Evolutionary conservation across 1,284 basidiomycete species (phyloP), one percentile per base, ranked within the genome.

Genomic region (Ceratobasidium sp.): DNA sequence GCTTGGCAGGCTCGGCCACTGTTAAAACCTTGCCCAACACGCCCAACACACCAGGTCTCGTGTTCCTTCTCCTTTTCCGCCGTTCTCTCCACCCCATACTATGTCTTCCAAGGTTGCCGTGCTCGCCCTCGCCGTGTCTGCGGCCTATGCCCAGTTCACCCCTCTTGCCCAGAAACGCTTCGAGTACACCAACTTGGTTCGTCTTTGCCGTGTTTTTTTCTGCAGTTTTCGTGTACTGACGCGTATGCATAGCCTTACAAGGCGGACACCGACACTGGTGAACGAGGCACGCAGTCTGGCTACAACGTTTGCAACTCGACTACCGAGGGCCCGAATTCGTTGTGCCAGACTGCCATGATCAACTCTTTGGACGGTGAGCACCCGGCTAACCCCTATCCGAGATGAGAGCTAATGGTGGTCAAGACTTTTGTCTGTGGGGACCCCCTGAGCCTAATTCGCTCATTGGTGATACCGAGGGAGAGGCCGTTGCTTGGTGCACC

Each of bases 401-500:
- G 50, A 52, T 14, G 50, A 23, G 50, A 41, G 65, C 65, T 68
- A 35, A 68, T 48, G 38, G 8, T 30, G 10, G 52, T 44, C 7
- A 68, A 77, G 79, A 80, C 71, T 80, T 79, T 68, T 81, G 80
- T 59, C 50, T 80, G 46, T 81, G 67, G 54, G 79, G 76, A 14
- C 80, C 80, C 27, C 81, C 80, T 6, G 79, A 79, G 8, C 80
- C 81, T 16, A 81, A 78, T 80, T 33, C 80, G 60, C 78, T 81
- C 1, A 81, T 86, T 48, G 84, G 84, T 30, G 82, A 85, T 68
- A 81, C 83, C 38, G 86, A 86, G 80, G 81, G 80, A 52, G 81
- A 83, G 77, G 83, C 81, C 16, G 85, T 86, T 23, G 82, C 84
- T 5, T 86, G 82, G 81, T 86, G 85, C 81, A 85, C 84, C 66